Conservation (phyloP, 306 rosid genomes). For the Quercus aquifolioides region DNA sequence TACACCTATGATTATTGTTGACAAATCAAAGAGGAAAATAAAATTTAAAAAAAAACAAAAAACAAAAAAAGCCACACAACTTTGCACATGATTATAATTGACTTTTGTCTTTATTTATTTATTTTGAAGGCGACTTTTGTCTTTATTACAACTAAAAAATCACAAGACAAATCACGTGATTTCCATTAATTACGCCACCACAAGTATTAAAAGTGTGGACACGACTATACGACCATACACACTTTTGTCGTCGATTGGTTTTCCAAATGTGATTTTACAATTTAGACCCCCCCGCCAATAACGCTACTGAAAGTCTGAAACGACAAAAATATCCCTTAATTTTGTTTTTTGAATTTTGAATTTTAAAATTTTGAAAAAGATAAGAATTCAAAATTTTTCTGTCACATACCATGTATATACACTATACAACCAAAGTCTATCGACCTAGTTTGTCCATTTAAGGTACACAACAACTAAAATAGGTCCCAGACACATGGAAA, state of each 20-base stretch:
- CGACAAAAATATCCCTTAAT: background rate
- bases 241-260: background rate
- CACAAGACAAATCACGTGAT: conserved; percentile 44
- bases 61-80: background rate
- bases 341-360: background rate
- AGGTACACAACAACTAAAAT: background rate
- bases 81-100: background rate
- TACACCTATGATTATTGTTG: no score
- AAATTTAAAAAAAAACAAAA: no score
- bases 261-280: background rate
- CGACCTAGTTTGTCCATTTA: no score
- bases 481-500: background rate
- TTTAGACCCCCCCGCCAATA: background rate
- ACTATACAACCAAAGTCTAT: no score
- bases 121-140: no score
- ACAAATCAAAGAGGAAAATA: no score
- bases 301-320: background rate
- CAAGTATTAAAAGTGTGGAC: conserved; percentile 1
- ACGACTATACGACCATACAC: no score
- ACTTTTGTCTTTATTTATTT: background rate
- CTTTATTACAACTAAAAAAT: background rate
- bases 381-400: background rate
- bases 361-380: background rate
- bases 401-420: background rate
- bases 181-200: conserved; percentile 30